Conservation (phyloP, 176 grass and related monocot genomes). For the Musa beccarii region DNA sequence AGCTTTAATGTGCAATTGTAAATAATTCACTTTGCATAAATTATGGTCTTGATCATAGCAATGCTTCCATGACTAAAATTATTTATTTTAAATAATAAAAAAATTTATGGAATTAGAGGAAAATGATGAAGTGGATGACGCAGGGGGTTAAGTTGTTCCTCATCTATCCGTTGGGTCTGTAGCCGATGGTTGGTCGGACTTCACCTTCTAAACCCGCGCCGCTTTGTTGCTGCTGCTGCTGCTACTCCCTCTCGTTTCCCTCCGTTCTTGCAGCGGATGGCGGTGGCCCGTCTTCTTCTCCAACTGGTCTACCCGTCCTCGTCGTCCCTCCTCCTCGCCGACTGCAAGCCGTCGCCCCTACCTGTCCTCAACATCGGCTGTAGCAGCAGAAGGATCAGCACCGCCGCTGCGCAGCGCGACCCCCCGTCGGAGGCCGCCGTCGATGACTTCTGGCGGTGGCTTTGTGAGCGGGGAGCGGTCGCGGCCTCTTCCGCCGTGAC, state of each 20-base stretch:
- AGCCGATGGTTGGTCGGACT: background rate
- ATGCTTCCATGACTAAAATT: too few species aligned
- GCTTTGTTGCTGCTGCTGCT: background rate
- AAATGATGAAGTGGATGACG: too few species aligned
- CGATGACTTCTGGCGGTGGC: conserved; percentile 60
- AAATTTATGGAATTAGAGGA: too few species aligned
- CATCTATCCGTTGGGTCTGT: too few species aligned
- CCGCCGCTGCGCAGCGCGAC: background rate
- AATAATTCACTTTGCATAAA: too few species aligned
- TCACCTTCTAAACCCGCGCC: background rate
- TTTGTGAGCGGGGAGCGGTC: conserved; percentile 35
- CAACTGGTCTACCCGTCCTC: background rate
- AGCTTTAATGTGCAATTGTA: too few species aligned
- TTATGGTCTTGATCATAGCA: too few species aligned
- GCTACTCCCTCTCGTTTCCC: background rate
- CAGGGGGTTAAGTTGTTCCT: too few species aligned
- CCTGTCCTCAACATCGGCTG: background rate
- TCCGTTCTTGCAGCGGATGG: background rate
- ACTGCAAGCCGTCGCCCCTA: conserved; percentile 4
- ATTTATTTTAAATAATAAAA: too few species aligned
- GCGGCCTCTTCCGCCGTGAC: conserved; percentile 11
- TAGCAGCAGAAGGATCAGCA: background rate
- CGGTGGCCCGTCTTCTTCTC: background rate
- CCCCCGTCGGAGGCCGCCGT: conserved; percentile 33
- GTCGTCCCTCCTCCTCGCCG: background rate